Conservation (phyloP, 129 eudicot genomes). For the Saposhnikovia divaricata region DNA sequence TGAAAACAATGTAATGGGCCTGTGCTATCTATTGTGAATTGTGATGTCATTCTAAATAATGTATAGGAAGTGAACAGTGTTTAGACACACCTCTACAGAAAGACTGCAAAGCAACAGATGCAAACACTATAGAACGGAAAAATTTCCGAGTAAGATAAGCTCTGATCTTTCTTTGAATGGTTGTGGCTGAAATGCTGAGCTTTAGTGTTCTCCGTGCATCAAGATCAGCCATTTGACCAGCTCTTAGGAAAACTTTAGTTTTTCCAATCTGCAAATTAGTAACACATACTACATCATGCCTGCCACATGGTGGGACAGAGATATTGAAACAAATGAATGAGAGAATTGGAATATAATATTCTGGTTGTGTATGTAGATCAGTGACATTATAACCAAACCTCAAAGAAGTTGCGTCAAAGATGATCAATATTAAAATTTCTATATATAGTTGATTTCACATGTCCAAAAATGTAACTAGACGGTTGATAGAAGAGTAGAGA, state of each 20-base stretch:
- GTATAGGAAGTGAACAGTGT: background rate
- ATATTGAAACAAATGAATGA: conserved; percentile 8
- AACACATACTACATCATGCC: background rate
- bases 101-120: conserved; percentile 62
- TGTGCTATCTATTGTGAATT: background rate
- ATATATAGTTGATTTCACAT: too few relatives aligned
- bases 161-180: conserved; percentile 62
- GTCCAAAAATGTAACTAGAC: too few relatives aligned
- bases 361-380: background rate
- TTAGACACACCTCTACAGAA: conserved; percentile 57
- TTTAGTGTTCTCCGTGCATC: conserved; percentile 73
- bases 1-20: background rate
- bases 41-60: background rate
- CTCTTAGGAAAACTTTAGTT: conserved; percentile 89
- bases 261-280: conserved; percentile 66
- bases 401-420: background rate
- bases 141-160: conserved; percentile 56
- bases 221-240: conserved; percentile 98
- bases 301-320: conserved; percentile 1
- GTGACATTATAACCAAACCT: background rate
- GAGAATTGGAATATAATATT: background rate
- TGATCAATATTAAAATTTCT: background rate
- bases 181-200: conserved; percentile 61
- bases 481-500: too few relatives aligned
- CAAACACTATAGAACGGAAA: conserved; percentile 48